Conservation (phyloP, 352 stramenopile species). For the Thalassiosira hispida region DNA sequence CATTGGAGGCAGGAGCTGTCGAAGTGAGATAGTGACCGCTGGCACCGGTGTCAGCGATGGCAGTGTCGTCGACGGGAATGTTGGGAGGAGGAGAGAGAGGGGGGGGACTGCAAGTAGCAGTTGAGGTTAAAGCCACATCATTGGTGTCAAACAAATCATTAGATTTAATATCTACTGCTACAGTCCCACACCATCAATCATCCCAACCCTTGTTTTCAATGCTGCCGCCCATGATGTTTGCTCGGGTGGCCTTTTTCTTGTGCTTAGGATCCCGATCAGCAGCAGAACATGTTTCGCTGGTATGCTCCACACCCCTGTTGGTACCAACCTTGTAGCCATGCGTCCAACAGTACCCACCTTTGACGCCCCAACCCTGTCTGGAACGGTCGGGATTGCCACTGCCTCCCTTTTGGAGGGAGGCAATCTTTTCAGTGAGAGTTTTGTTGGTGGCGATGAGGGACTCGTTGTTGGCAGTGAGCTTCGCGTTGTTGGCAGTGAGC, state of each 20-base stretch:
- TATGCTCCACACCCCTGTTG: slow-evolving; percentile 6
- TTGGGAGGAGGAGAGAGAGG: background rate
- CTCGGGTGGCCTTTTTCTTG: slow-evolving; percentile 21
- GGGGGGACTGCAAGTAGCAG: background rate
- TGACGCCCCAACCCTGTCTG: background rate
- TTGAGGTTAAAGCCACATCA: background rate
- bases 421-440: background rate
- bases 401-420: background rate
- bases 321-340: background rate
- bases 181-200: background rate
- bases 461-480: background rate
- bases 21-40: background rate
- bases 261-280: background rate
- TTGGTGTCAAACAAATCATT: slow-evolving; percentile 2
- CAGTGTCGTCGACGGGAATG: background rate
- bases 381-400: background rate
- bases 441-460: background rate
- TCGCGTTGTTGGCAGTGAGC: background rate
- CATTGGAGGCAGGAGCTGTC: background rate
- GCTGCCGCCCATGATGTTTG: slow-evolving; percentile 18
- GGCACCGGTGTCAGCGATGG: slow-evolving; percentile 5
- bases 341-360: background rate
- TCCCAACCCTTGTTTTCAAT: slow-evolving; percentile 2
- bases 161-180: background rate
- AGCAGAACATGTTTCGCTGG: slow-evolving; percentile 9